phyloP scores from a whole-genome alignment of 2,329 filamentous ascomycete species.

The Dryadomyces quercivorus region DNA sequence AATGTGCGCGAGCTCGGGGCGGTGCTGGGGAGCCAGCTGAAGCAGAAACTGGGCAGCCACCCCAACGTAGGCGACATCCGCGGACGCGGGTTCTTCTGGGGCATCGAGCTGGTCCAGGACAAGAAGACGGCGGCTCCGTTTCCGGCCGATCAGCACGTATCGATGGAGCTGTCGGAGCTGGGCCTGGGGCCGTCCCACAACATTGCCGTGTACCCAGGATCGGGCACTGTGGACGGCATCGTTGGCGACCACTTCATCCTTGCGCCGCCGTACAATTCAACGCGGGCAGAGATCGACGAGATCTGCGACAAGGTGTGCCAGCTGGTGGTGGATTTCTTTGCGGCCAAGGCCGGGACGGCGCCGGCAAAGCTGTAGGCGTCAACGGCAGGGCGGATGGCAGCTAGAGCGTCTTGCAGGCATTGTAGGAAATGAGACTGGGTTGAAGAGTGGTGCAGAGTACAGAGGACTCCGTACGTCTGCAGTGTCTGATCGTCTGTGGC shows the following conservation, averaged over 20 bases:
- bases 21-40: constrained; percentile 19
- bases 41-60: constrained; percentile 17
- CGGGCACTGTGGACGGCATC: constrained; percentile 46
- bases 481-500: too few species aligned
- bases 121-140: constrained; percentile 22
- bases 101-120: constrained; percentile 27
- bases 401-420: neutral
- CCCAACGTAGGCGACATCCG: constrained; percentile 30
- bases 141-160: constrained; percentile 18
- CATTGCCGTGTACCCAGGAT: constrained; percentile 48
- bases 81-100: constrained; percentile 32
- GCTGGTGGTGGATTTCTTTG: constrained; percentile 41
- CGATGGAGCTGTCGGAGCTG: constrained; percentile 20
- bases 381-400: too few species aligned
- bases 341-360: constrained; percentile 1
- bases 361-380: neutral
- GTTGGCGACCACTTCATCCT: constrained; percentile 58
- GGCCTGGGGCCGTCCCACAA: constrained; percentile 20
- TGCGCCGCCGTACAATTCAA: constrained; percentile 56
- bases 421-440: neutral
- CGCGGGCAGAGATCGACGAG: constrained; percentile 38
- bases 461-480: too few species aligned
- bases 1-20: constrained; percentile 22
- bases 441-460: neutral
- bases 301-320: constrained; percentile 38